phyloP scores from a whole-genome alignment of 805 yeast species.

The Wickerhamia fluorescens region DNA sequence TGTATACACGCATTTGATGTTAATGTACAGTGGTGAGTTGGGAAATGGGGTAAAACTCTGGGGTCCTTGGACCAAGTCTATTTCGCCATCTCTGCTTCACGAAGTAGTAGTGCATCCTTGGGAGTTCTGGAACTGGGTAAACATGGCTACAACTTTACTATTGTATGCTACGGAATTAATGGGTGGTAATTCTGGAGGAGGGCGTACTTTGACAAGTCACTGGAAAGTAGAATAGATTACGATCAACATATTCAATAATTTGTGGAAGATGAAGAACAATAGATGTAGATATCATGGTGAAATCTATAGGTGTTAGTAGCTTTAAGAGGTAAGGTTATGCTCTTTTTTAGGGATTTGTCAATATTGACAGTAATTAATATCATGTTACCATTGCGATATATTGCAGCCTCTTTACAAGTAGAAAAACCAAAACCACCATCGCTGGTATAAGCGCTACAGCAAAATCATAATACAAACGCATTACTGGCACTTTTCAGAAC shows the following conservation, averaged over 20 bases:
- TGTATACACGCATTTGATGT: conserved; percentile 87
- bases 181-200: conserved; percentile 25
- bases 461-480: no score
- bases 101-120: conserved; percentile 54
- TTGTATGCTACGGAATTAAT: conserved; percentile 74
- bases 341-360: no score
- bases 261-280: no score
- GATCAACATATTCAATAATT: not conserved
- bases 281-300: no score
- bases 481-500: no score
- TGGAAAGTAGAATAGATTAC: conserved; percentile 33
- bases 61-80: conserved; percentile 40
- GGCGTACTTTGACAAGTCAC: conserved; percentile 35
- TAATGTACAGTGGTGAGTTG: conserved; percentile 77
- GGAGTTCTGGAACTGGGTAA: conserved; percentile 97
- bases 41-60: conserved; percentile 56
- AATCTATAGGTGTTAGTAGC: no score
- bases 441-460: no score
- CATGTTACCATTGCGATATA: no score
- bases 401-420: no score
- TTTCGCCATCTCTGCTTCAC: conserved; percentile 12
- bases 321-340: no score
- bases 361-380: no score
- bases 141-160: conserved; percentile 72
- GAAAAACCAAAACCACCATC: no score